Percentiles rank a stretch among this genome's conserved stretches.
Evolutionary conservation across 345 rosid genomes (phyloP).

Genomic region (Moringa oleifera): DNA sequence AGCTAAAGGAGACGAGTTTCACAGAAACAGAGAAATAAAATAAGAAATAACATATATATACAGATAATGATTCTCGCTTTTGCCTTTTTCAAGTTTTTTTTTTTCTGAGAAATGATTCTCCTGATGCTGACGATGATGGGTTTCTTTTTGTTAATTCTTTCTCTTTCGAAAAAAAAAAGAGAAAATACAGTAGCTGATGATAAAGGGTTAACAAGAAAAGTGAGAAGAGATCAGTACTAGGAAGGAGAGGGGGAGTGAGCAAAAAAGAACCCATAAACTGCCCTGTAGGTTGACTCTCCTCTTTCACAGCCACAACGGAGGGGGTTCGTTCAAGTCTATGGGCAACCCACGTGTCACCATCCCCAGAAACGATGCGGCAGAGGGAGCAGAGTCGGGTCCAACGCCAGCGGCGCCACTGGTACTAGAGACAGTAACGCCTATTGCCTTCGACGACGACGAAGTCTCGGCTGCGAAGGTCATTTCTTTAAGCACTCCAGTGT

Average conservation of each 20-base stretch:
- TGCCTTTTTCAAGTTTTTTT: not conserved
- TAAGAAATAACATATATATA: constrained; percentile 5
- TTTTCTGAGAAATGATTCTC: not conserved
- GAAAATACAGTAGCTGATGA: not conserved
- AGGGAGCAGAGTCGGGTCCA: constrained; percentile 16
- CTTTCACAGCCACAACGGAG: constrained; percentile 86
- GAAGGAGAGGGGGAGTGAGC: not conserved
- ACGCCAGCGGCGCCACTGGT: constrained; percentile 1
- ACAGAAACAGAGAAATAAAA: not conserved
- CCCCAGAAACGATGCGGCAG: constrained; percentile 36
- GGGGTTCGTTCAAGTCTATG: constrained; percentile 93
- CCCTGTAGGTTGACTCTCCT: too few species aligned
- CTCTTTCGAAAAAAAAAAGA: not conserved
- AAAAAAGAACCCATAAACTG: constrained; percentile 16
- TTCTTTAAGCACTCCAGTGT: constrained; percentile 52
- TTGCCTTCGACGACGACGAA: constrained; percentile 17
- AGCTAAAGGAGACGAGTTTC: not conserved
- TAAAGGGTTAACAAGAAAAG: not conserved
- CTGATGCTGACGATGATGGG: not conserved
- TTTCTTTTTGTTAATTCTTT: not conserved
- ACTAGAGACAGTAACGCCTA: constrained; percentile 1
- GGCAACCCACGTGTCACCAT: constrained; percentile 66
- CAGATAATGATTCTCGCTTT: constrained; percentile 4
- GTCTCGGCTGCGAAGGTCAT: constrained; percentile 20
- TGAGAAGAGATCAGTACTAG: not conserved